phyloP scores from a whole-genome alignment of 768 basidiomycete genomes.

The Boletus vermiculosoides region DNA sequence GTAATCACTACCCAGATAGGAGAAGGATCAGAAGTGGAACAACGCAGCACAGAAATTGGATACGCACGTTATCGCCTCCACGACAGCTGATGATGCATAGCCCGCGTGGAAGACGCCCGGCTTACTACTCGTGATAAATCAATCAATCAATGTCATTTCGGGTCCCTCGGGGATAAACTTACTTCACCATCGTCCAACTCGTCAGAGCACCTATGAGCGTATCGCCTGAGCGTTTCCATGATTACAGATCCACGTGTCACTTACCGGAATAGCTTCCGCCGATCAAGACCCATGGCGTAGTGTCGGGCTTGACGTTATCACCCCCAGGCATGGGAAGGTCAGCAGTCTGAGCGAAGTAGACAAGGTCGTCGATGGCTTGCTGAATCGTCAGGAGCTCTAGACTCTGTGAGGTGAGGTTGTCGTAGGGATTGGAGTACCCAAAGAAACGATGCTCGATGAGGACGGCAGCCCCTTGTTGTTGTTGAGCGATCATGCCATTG shows the following conservation, averaged over 20 bases:
- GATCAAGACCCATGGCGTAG: slow-evolving; percentile 42
- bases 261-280: slow-evolving; percentile 44
- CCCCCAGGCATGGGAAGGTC: slow-evolving; percentile 67
- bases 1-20: slow-evolving; percentile 19
- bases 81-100: slow-evolving; percentile 47
- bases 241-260: not conserved
- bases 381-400: slow-evolving; percentile 63
- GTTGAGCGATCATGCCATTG: slow-evolving; percentile 63
- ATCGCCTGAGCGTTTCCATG: not conserved
- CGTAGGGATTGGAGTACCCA: slow-evolving; percentile 69
- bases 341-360: slow-evolving; percentile 66
- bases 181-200: slow-evolving; percentile 72
- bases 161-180: slow-evolving; percentile 15
- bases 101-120: slow-evolving; percentile 42
- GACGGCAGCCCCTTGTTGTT: slow-evolving; percentile 60
- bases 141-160: not conserved
- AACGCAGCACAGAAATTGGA: not conserved
- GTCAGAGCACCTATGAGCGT: slow-evolving; percentile 39
- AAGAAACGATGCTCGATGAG: slow-evolving; percentile 75
- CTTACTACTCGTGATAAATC: slow-evolving; percentile 28
- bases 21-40: not conserved
- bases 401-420: slow-evolving; percentile 57
- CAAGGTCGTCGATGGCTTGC: slow-evolving; percentile 73
- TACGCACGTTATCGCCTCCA: slow-evolving; percentile 43
- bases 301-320: slow-evolving; percentile 54